Evolutionary conservation across 345 rosid species (phyloP).

Genomic region (Isatis tinctoria): DNA sequence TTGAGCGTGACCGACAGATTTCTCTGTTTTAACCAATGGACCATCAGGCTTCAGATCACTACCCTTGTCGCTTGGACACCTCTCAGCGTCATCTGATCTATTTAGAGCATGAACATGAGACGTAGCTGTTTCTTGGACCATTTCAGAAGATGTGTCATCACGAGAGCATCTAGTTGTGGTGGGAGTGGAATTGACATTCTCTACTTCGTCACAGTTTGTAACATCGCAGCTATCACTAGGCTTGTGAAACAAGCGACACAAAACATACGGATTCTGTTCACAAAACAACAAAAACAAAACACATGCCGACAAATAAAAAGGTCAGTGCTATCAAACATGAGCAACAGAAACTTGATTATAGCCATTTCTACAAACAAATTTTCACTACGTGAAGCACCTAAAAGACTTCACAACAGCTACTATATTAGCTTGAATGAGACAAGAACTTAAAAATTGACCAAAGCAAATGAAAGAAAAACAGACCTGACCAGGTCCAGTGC

Average conservation of each 20-base stretch:
- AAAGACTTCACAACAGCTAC: background rate
- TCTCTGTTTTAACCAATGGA: constrained; percentile 13
- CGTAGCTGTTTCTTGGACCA: constrained; percentile 49
- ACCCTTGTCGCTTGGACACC: constrained; percentile 33
- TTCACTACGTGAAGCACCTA: background rate
- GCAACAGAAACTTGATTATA: background rate
- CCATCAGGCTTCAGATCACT: constrained; percentile 33
- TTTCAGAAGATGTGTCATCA: constrained; percentile 59
- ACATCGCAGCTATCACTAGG: constrained; percentile 45
- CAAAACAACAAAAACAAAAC: background rate
- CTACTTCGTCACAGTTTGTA: constrained; percentile 49
- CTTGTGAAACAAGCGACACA: constrained; percentile 79
- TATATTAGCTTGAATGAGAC: background rate
- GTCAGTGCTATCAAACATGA: background rate
- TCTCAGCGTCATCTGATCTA: constrained; percentile 29
- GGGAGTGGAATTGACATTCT: constrained; percentile 50
- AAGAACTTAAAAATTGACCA: background rate
- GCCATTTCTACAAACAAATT: background rate
- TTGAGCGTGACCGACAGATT: constrained; percentile 39
- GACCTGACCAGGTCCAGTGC: constrained; percentile 81
- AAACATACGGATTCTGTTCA: constrained; percentile 69
- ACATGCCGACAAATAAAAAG: background rate
- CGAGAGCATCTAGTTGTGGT: constrained; percentile 51
- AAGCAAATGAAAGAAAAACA: background rate
- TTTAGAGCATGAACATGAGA: constrained; percentile 24